Evolutionary conservation across 2,329 filamentous ascomycete genomes (phyloP), one percentile per base, ranked within the genome.

Genomic region (Xylariaceae sp.): DNA sequence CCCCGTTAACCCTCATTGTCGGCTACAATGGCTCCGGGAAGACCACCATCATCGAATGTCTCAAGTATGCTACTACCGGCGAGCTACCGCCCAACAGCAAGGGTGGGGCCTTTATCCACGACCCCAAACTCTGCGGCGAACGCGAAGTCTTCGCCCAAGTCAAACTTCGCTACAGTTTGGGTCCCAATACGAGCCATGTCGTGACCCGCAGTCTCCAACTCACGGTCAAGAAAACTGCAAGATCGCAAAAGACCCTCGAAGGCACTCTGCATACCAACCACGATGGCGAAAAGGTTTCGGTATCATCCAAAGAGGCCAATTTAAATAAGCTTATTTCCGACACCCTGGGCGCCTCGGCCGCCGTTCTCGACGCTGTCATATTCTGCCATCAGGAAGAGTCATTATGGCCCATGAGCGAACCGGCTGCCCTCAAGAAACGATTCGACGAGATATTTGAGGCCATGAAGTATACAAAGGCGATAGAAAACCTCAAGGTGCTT

Each of bases 301-400:
- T 91, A 37, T 96, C 92, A 1, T 89, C 88, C 2, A 85, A 87
- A 42, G 85, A 89, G 19, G 85, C 84, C 7, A 89, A 96, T 63
- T 79, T 97, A 35, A 88, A 96, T 69, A 80, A 85, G 61, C 81
- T 92, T 62, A 86, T 99, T 69, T 91, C 92, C 0, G 83, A 88
- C 62, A 87, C 89, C 61, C 80, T 99, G 0, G 94, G 94, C 39
- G 94, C 96, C 3, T 94, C 91, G 1, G 85, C 86, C 53, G 91
- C 94, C 9, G 86, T 99, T 53, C 80, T 99, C 30, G 91, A 97
- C 62, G 88, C 87, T 55, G 94, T 99, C 69, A 96, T 99, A 63
- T 99, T 99, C 73, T 99, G 94, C 70, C 94, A 99, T 68, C 94
- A 99, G 68, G 94, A 99, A 69, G 94, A 99, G 63, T 96, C 92